Evolutionary conservation across 2,329 filamentous ascomycete genomes (phyloP).

Genomic region (Fusarium pseudonygamai): DNA sequence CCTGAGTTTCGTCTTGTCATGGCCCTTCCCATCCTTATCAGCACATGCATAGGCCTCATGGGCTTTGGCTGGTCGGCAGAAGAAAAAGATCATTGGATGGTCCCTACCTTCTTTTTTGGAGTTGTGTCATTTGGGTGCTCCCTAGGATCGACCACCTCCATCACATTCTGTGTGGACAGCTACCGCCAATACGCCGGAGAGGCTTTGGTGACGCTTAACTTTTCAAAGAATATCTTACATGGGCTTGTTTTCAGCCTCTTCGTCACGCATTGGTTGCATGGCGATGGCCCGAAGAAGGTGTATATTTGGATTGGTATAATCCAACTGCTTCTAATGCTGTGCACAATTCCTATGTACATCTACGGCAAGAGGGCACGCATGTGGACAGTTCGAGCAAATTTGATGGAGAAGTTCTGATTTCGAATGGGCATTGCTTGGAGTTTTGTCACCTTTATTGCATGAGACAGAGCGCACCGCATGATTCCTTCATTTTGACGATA

Average conservation of each 20-base stretch:
- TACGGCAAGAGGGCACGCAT: constrained; percentile 90
- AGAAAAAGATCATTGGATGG: constrained; percentile 81
- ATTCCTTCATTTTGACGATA: background rate
- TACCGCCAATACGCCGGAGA: constrained; percentile 95
- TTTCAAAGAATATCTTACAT: constrained; percentile 93
- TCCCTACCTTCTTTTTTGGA: constrained; percentile 93
- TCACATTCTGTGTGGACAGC: constrained; percentile 93
- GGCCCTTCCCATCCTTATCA: constrained; percentile 80
- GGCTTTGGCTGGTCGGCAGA: constrained; percentile 95
- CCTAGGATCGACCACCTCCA: constrained; percentile 87
- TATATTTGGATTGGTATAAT: constrained; percentile 88
- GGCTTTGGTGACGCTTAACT: constrained; percentile 92
- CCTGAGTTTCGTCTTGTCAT: constrained; percentile 93
- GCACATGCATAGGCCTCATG: constrained; percentile 87
- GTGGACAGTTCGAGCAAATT: constrained; percentile 89
- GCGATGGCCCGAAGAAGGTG: constrained; percentile 78
- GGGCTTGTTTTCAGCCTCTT: constrained; percentile 90
- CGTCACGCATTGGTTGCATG: constrained; percentile 83
- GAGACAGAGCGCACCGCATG: background rate
- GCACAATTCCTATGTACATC: constrained; percentile 91
- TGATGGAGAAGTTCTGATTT: constrained; percentile 78
- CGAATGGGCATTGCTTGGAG: constrained; percentile 12
- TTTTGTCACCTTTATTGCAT: constrained; percentile 5
- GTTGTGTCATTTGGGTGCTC: constrained; percentile 92
- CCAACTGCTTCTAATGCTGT: constrained; percentile 78